Base-by-base conservation (phyloP, 306 rosid species). In the Cicer chorassanicum region DNA sequence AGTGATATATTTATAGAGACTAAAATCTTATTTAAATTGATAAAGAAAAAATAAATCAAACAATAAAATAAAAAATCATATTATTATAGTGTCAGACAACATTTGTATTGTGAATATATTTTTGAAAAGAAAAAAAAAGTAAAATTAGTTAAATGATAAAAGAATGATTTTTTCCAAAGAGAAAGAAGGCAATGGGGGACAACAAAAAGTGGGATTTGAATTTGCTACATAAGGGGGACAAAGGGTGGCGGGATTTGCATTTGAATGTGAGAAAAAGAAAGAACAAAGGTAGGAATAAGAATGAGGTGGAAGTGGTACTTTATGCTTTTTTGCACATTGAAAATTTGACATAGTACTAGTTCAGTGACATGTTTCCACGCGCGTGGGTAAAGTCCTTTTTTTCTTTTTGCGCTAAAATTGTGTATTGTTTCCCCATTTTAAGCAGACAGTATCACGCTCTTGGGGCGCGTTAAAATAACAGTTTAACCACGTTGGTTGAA, bases 211-310 rank as follows among this genome's bases (percentile, higher is more conserved):
- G 79, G 19, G 81, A 74, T 83, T 86, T 85, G 87, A 88, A 90
- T 75, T 86, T 76, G 77, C 72, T 65, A 51, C 45, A 50, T 15
- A 14, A 40, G 29, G 56, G 18, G 42, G 38, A 19, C 6, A 69
- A 19, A 19, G 74, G 63, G 70, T 85, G 93, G 97, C 97, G 98
- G 97, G 97, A 69, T 89, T 77, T 87, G 90, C 75, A 85, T 91
- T 91, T 91, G 96, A 93, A 91, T 77, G 74, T 50, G 79, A 67
- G 73, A 75, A 72, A 19, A 65, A 81, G 19, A 34, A 60, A 10
- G 64, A 48, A 19, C 44, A 13, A 24, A 40, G 14, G 9, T 5
- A 65, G n/a, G 8, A 60, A n/a, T 34, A 4, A 65, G 24, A 3
- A 21, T 74, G 39, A 70, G 10, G 44, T 57, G 21, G 16, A 55